Base-by-base conservation (phyloP, 441 rosid genomes). In the Populus tomentosa region DNA sequence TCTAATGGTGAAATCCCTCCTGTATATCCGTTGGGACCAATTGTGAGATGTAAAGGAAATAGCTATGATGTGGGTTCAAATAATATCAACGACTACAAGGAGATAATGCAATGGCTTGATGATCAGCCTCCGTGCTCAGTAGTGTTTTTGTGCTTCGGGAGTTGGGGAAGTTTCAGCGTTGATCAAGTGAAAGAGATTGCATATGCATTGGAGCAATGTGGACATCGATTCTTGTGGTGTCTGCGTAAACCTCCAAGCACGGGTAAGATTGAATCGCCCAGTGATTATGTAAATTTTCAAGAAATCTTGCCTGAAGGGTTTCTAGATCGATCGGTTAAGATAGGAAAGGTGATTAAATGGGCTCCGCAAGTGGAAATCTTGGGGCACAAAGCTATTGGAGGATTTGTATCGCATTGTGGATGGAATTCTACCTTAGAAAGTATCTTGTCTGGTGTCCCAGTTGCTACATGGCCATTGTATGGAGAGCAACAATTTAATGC, bases 401-500 rank as follows among this genome's bases (percentile, higher is more conserved):
- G 90, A 1, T 89, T 89, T 16, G 88, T 88, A 16, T 82, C 90
- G 0, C 92, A 89, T n/a, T 53, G 61, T 5, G 61, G 61, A 53
- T 53, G 61, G 61, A 53, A 53, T 53, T 53, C 61, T 53, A 53
- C 61, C 7, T 53, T 53, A 1, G 88, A 87, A 75, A 86, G 92
- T 71, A 1, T 89, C 16, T 84, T 88, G 88, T 87, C 65, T 1
- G 86, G 88, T 0, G 88, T 86, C 13, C 90, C 88, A 11, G 64
- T 79, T 2, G 89, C 88, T 18, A 75, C 87, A 21, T 84, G 87
- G 89, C 88, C 92, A 3, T 72, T 89, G 38, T 80, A 85, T 30
- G 83, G 85, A 0, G 88, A 89, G 69, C 93, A 89, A 61, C 88
- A 88, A 4, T 70, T 86, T 33, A 88, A 88, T 28, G 91, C 90